Percentiles rank a stretch among this genome's conserved stretches.
These are phyloP conservation scores for Toxicodendron radicans DNA, from an alignment of 345 rosid genomes.

Conservation along the genomic window DNA sequence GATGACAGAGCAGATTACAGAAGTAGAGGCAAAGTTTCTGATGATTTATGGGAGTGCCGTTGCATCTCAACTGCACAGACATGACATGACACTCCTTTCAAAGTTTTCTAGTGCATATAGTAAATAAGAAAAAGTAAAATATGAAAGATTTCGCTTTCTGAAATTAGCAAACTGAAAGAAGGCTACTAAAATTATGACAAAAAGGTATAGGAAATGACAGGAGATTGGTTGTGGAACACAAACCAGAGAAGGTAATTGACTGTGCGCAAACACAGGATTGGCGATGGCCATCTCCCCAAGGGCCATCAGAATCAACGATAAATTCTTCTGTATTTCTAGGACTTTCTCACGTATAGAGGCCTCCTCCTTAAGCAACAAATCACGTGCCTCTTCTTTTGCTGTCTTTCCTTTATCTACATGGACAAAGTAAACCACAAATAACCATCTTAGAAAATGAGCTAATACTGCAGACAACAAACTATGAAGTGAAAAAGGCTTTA, in stretches of 20 bases:
- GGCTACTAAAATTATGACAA: too few relatives aligned
- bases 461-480: neutral
- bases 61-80: neutral
- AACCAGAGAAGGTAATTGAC: slow-evolving; percentile 91
- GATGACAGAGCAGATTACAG: neutral
- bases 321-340: slow-evolving; percentile 53
- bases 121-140: neutral
- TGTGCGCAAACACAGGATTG: slow-evolving; percentile 91
- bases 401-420: slow-evolving; percentile 80
- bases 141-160: neutral
- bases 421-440: slow-evolving; percentile 20
- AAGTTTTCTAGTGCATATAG: neutral
- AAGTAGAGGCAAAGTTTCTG: neutral
- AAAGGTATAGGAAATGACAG: neutral
- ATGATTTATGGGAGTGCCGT: neutral
- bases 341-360: slow-evolving; percentile 71
- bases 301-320: slow-evolving; percentile 71
- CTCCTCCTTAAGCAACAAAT: slow-evolving; percentile 89
- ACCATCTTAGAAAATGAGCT: neutral
- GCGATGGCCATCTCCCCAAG: slow-evolving; percentile 90
- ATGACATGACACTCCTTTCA: neutral
- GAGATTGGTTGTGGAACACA: slow-evolving; percentile 22
- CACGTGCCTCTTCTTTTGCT: slow-evolving; percentile 95
- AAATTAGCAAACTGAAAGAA: neutral
- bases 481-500: slow-evolving; percentile 13